Evolutionary conservation across 2,329 filamentous ascomycete genomes (phyloP), one percentile per base, ranked within the genome.

Genomic region (Chrysoporthe cubensis): DNA sequence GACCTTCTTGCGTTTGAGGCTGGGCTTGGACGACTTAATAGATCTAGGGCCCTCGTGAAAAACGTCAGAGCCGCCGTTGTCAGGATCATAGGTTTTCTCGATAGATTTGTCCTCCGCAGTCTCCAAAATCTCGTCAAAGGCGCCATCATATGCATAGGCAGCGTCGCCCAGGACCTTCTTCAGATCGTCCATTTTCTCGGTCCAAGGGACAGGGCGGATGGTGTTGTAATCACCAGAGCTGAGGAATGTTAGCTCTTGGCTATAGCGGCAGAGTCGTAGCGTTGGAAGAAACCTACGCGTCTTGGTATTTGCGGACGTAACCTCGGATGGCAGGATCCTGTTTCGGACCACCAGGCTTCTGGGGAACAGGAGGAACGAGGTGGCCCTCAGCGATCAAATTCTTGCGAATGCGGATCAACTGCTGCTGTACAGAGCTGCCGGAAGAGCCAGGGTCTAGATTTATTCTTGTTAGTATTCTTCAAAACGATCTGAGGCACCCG

Each of bases 371-470:
- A 1, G 81, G 81, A 1, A 83, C 78, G 6, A 81, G 64, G 61
- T 81, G 78, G n/a, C 81, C 81, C 67, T 81, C 77, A 7, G 76
- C 74, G 18, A 80, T 62, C 14, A 81, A 70, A 1, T 74, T 72
- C 1, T 70, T 69, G 4, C 81, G 78, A 4, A 81, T 67, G 0
- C 80, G 78, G 18, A 69, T 69, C 4, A 82, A 64, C 42, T 79
- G 76, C 73, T 83, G 81, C 1, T 70, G 62, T 4, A 83, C 66
- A 4, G 81, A 80, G 21, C 75, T 74, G 3, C 77, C 79, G 0
- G 80, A 80, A 0, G 80, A 78, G 21, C 81, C 80, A 2, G 80
- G 80, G 8, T 78, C 78, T 66, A 18, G 1, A 14, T 21, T 18
- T 4, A 46, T 2, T 18, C 37, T 11, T 56, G 57, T 66, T 34